Percentiles rank a stretch among this genome's conserved stretches.
phyloP scores from a whole-genome alignment of 805 yeast species.

The Lipomyces sp. region DNA sequence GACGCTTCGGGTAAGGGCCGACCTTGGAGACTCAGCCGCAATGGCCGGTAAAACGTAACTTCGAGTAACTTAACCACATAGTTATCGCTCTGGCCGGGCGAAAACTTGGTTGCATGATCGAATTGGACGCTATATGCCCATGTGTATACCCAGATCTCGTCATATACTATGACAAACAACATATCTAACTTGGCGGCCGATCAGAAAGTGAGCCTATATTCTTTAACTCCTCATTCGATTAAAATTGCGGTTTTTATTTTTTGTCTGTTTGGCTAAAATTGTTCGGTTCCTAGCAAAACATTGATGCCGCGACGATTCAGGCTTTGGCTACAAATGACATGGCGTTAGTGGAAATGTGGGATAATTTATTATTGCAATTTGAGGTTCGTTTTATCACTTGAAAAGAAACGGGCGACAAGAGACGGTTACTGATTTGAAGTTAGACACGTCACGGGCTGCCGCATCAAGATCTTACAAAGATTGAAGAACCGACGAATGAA shows the following conservation, averaged over 20 bases:
- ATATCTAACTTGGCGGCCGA: not conserved
- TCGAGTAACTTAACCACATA: too few relatives aligned
- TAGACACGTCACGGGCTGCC: conserved; percentile 7
- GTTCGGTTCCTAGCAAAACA: not conserved
- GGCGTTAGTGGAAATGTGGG: conserved; percentile 21
- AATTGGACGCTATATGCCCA: not conserved
- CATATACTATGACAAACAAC: not conserved
- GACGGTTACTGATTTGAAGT: not conserved
- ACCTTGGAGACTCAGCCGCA: not conserved
- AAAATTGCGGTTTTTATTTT: too few relatives aligned
- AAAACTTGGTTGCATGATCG: not conserved
- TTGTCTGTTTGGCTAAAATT: not conserved
- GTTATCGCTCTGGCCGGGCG: too few relatives aligned
- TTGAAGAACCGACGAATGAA: not conserved
- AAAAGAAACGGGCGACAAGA: not conserved
- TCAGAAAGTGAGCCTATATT: not conserved
- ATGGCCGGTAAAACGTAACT: too few relatives aligned
- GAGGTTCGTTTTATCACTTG: conserved; percentile 14
- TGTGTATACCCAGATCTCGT: not conserved
- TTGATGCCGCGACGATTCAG: not conserved
- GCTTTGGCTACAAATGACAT: conserved; percentile 6
- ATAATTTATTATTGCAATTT: conserved; percentile 12
- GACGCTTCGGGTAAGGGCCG: too few relatives aligned
- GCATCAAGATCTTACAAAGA: not conserved
- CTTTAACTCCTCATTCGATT: too few relatives aligned